These are phyloP conservation scores for Oidiodendron maius DNA, from an alignment of 495 filamentous ascomycete species.

Conservation along the genomic window DNA sequence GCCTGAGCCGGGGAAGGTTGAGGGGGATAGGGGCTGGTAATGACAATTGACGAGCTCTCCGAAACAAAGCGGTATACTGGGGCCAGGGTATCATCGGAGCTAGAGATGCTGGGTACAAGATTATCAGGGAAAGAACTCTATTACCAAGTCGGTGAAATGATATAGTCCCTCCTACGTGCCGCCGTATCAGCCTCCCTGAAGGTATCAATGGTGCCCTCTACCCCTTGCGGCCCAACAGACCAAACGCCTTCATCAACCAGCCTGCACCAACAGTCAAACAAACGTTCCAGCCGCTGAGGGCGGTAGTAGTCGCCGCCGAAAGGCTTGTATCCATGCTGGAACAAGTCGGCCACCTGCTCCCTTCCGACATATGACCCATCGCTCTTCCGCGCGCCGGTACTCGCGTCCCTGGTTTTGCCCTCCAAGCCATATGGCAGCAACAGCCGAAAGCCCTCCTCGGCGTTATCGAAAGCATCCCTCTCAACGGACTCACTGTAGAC, in stretches of 20 bases:
- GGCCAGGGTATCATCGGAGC: too few relatives aligned
- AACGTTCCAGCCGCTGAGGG: conserved; percentile 29
- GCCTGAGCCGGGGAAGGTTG: too few relatives aligned
- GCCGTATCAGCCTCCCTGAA: conserved; percentile 31
- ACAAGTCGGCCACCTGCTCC: conserved; percentile 25
- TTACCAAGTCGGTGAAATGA: neutral
- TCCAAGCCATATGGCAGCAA: conserved; percentile 20
- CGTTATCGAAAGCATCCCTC: conserved; percentile 6
- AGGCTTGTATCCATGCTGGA: conserved; percentile 34
- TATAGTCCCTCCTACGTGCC: conserved; percentile 15
- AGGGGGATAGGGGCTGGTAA: too few relatives aligned
- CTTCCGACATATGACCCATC: conserved; percentile 24
- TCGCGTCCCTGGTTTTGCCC: conserved; percentile 15
- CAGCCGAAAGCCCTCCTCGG: conserved; percentile 24
- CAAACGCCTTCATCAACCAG: conserved; percentile 34
- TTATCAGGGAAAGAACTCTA: too few relatives aligned
- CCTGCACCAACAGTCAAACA: conserved; percentile 30
- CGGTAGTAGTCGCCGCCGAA: conserved; percentile 30
- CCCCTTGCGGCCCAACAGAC: conserved; percentile 33
- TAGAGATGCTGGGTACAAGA: too few relatives aligned
- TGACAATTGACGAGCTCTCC: too few relatives aligned
- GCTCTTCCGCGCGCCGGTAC: conserved; percentile 23
- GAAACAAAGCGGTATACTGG: too few relatives aligned
- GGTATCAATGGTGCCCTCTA: conserved; percentile 32
- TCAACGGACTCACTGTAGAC: conserved; percentile 19